Base-by-base conservation (phyloP, 805 yeast species). In the Ogataea nonfermentans region DNA sequence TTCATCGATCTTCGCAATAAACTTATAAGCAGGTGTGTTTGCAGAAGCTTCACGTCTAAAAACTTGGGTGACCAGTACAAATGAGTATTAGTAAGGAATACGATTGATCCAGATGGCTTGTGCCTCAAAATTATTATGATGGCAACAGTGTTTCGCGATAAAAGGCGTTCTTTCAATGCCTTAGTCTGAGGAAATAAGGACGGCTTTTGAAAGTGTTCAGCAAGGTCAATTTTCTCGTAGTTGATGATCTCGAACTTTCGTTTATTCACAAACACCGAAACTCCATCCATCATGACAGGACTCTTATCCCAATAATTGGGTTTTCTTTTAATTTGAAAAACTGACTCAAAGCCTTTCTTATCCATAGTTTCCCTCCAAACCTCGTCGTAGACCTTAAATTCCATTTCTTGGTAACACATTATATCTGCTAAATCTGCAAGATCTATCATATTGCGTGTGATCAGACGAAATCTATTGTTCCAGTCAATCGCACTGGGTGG, bases 41-140 rank as follows among this genome's bases (percentile, higher is more conserved):
- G 84, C 29, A 76, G 51, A 6, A 76, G 59, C 48, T 76, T 78
- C 14, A 78, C 79, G 48, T 76, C 79, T 33, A 71, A 68, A 35
- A 63, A 70, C 46, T 72, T 70, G 1, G 70, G 69, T 9, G 65
- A 61, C 84, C 84, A 79, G 50, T 79, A 79, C 8, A 79, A 57
- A 54, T 79, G 84, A 0, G 84, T 78, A 45, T 77, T 79, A n/a
- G 78, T 62, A 2, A 76, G 66, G 27, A 74, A 71, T 3, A 78
- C 52, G 3, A 57, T 48, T 24, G 68, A 61, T 9, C 62, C 57
- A 0, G 76, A 66, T 1, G 41, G 48, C 35, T 56, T 61, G 51
- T 79, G 84, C 39, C 62, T 57, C 26, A 79, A 53, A 9, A 71
- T 71, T 4, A 73, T 62, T n/a, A 79, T 59, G 2, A 77, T 41